Conservation (phyloP, 371 early-diverging fungal genomes). For the Choanephora cucurbitarum region DNA sequence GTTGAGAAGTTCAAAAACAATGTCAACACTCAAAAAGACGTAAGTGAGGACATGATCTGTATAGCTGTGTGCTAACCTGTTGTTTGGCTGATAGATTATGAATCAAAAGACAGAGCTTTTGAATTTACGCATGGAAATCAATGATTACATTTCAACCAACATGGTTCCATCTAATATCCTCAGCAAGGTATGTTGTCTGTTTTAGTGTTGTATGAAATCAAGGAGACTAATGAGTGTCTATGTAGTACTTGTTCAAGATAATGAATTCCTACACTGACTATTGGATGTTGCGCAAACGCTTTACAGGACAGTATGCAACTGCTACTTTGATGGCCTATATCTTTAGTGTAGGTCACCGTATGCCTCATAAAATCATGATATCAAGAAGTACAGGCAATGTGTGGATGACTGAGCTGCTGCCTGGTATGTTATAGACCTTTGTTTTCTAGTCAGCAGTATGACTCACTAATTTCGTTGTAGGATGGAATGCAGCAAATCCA, state of each 20-base stretch:
- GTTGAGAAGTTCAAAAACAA: constrained; percentile 62
- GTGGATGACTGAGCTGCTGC: constrained; percentile 78
- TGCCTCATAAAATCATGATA: constrained; percentile 88
- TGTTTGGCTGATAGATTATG: constrained; percentile 19
- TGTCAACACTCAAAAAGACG: constrained; percentile 42
- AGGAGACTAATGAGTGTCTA: not conserved
- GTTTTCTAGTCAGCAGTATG: not conserved
- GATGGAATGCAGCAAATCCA: constrained; percentile 40
- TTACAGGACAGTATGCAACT: constrained; percentile 87
- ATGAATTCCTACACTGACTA: constrained; percentile 83
- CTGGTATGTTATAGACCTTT: constrained; percentile 45
- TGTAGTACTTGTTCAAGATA: constrained; percentile 25
- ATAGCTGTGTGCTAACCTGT: not conserved
- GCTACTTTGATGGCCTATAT: constrained; percentile 89
- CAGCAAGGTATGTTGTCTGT: constrained; percentile 52
- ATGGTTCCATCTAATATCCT: constrained; percentile 85
- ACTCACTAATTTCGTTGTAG: constrained; percentile 4
- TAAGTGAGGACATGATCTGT: constrained; percentile 16
- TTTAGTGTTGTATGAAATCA: not conserved
- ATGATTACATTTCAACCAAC: constrained; percentile 73
- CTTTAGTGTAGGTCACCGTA: constrained; percentile 83
- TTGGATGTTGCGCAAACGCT: constrained; percentile 92
- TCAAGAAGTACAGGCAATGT: constrained; percentile 81
- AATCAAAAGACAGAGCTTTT: constrained; percentile 66
- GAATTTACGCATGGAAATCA: constrained; percentile 79